phyloP scores from a whole-genome alignment of 2,329 filamentous ascomycete species.

The Fusarium decemcellulare region DNA sequence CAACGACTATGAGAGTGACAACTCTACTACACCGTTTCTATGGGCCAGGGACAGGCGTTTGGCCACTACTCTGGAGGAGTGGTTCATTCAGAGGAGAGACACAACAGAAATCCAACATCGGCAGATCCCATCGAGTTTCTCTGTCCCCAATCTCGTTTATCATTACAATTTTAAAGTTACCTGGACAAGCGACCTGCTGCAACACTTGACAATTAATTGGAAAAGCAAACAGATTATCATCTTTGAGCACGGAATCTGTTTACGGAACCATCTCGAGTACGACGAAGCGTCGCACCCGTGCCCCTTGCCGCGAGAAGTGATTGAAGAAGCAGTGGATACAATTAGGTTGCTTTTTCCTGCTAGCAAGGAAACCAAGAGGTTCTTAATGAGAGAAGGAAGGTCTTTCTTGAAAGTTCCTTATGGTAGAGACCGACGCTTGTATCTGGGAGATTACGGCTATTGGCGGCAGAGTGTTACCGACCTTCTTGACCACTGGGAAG shows the following conservation, averaged over 20 bases:
- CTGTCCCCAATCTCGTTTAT: not conserved
- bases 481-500: not conserved
- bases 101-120: not conserved
- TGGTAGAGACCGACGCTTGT: not conserved
- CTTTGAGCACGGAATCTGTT: slow-evolving; percentile 6
- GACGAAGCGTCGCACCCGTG: not conserved
- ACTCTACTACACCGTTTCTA: accelerated
- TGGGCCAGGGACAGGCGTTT: not conserved
- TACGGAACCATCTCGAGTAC: not conserved
- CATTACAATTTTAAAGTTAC: not conserved
- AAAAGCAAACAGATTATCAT: slow-evolving; percentile 11
- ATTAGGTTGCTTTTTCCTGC: slow-evolving; percentile 7
- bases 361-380: not conserved
- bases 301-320: not conserved
- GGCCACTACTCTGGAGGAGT: not conserved
- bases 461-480: not conserved
- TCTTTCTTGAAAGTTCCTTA: not conserved
- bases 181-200: slow-evolving; percentile 2
- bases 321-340: not conserved
- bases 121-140: not conserved
- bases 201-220: not conserved
- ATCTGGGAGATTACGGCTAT: not conserved
- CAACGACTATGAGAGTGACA: too few relatives aligned
- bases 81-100: not conserved
- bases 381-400: not conserved